Percentiles rank a stretch among this genome's conserved stretches.
Conservation (phyloP, 1,139 yeast species). For the Debaryomyces coudertii region DNA sequence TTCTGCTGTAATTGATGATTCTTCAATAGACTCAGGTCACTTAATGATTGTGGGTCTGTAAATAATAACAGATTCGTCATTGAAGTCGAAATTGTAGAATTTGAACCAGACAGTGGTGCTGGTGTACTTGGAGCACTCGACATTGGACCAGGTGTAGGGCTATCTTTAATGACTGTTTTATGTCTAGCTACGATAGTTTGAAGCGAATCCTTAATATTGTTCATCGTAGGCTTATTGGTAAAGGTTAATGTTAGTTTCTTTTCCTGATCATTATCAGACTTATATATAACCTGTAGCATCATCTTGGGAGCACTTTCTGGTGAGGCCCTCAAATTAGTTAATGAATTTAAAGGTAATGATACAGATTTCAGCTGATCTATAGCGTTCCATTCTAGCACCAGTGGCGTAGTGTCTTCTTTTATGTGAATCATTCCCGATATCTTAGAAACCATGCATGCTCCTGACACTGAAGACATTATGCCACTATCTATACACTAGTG, state of each 20-base stretch:
- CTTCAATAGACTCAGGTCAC: slow-evolving; percentile 52
- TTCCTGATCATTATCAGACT: slow-evolving; percentile 28
- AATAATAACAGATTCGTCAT: slow-evolving; percentile 32
- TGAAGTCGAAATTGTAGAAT: slow-evolving; percentile 13
- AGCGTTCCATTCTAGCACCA: slow-evolving; percentile 69
- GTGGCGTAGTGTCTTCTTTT: slow-evolving; percentile 68
- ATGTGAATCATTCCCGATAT: slow-evolving; percentile 68
- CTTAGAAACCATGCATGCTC: slow-evolving; percentile 71
- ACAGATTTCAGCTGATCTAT: slow-evolving; percentile 58
- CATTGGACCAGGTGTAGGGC: slow-evolving; percentile 22
- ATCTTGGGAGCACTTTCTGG: slow-evolving; percentile 71
- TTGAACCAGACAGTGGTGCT: slow-evolving; percentile 9
- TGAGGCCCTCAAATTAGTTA: slow-evolving; percentile 72
- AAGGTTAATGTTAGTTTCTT: slow-evolving; percentile 63
- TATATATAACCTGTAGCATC: slow-evolving; percentile 63
- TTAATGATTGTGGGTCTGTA: slow-evolving; percentile 30
- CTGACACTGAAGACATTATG: slow-evolving; percentile 45
- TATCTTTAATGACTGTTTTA: slow-evolving; percentile 50
- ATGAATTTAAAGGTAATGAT: slow-evolving; percentile 53
- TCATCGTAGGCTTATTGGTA: slow-evolving; percentile 75
- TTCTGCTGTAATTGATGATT: slow-evolving; percentile 81
- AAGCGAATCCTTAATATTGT: slow-evolving; percentile 66
- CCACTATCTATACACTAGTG: slow-evolving; percentile 1
- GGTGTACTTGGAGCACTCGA: slow-evolving; percentile 18
- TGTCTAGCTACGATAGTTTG: slow-evolving; percentile 75